A percentile compares a stretch with the other conserved stretches of the same genome.
These are phyloP conservation scores for Arthrobotrys iridis DNA, from an alignment of 2,329 filamentous ascomycete genomes.

Conservation along the genomic window DNA sequence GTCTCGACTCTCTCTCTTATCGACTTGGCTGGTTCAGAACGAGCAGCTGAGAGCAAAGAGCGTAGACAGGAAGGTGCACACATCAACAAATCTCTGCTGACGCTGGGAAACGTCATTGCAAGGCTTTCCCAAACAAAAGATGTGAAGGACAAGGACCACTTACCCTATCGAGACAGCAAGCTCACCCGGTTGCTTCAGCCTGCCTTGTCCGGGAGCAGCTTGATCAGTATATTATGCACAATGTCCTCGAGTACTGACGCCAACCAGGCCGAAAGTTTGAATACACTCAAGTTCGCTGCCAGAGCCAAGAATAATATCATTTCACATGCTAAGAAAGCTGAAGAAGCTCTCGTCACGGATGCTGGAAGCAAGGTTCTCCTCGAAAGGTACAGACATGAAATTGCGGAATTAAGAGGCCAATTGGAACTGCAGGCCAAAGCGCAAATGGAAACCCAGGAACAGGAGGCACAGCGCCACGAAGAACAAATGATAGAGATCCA, in stretches of 20 bases:
- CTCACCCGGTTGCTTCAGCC: slow-evolving; percentile 91
- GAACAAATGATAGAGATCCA: slow-evolving; percentile 99
- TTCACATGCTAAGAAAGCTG: slow-evolving; percentile 93
- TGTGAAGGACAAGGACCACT: slow-evolving; percentile 81
- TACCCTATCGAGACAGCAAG: slow-evolving; percentile 97
- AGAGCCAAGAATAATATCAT: slow-evolving; percentile 98
- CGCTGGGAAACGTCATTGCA: slow-evolving; percentile 92
- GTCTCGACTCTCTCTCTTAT: slow-evolving; percentile 96
- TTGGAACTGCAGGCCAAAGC: slow-evolving; percentile 78
- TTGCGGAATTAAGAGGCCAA: slow-evolving; percentile 80
- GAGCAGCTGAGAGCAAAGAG: slow-evolving; percentile 94
- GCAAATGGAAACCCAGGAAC: slow-evolving; percentile 79
- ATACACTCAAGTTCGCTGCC: slow-evolving; percentile 95
- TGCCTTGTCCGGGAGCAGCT: slow-evolving; percentile 88
- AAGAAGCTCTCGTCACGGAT: slow-evolving; percentile 83
- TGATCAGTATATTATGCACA: slow-evolving; percentile 97
- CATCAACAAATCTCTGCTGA: slow-evolving; percentile 97
- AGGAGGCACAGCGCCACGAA: slow-evolving; percentile 86
- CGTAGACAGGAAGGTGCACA: slow-evolving; percentile 92
- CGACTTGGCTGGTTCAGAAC: slow-evolving; percentile 94
- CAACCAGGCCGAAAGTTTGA: slow-evolving; percentile 76
- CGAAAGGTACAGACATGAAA: slow-evolving; percentile 93
- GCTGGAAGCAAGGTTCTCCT: slow-evolving; percentile 85
- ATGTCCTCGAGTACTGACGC: slow-evolving; percentile 69
- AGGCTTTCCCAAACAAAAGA: slow-evolving; percentile 84